Evolutionary conservation across 305 asterid genomes (phyloP).

Genomic region (Salvia sclarea): DNA sequence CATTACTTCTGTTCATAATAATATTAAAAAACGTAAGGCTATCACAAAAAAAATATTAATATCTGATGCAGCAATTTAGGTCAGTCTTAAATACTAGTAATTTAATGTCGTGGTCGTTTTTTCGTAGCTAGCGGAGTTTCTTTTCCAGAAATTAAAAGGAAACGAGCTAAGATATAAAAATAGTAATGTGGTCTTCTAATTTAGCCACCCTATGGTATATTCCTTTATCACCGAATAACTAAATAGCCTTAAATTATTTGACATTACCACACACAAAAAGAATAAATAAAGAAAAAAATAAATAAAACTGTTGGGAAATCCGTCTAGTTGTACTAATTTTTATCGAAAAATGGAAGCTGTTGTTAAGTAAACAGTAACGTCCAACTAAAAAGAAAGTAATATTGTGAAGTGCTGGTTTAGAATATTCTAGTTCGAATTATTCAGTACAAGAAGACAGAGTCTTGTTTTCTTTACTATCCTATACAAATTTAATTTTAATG

Average conservation of each 20-base stretch:
- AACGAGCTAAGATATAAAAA: background rate
- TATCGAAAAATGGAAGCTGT: slow-evolving; percentile 9
- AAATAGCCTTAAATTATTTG: background rate
- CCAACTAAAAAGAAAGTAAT: background rate
- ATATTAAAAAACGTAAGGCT: background rate
- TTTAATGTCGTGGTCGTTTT: background rate
- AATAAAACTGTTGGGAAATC: slow-evolving; percentile 21
- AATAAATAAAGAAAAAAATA: no score
- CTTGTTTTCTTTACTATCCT: no score
- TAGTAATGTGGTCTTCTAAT: slow-evolving; percentile 7
- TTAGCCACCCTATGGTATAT: slow-evolving; percentile 29
- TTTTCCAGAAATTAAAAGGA: background rate
- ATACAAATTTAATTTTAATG: no score
- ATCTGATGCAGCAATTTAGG: background rate
- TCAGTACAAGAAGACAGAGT: background rate
- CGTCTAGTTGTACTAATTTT: slow-evolving; percentile 22
- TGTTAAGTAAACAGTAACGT: background rate
- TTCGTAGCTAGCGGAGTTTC: background rate
- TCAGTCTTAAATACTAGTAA: background rate
- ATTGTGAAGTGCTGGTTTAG: background rate
- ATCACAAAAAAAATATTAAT: background rate
- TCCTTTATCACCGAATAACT: slow-evolving; percentile 24
- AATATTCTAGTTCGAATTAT: background rate
- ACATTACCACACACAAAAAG: background rate
- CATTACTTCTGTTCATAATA: background rate